Conservation (phyloP, 108 stramenopile genomes). For the Skeletonema costatum region DNA sequence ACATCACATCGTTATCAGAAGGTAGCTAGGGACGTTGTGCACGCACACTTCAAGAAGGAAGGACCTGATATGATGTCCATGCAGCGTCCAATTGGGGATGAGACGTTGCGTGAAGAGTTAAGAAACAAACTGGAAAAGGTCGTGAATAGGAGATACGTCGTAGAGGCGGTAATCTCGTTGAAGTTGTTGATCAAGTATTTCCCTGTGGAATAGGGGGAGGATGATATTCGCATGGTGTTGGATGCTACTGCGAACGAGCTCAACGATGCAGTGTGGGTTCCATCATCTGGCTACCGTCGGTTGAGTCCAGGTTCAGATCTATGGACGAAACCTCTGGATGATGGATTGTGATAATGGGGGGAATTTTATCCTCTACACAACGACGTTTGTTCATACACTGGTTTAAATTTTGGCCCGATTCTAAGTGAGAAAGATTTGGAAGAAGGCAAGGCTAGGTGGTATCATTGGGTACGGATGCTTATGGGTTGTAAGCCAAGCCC, state of each 20-base stretch:
- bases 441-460: conserved; percentile 10
- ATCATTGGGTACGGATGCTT: conserved; percentile 27
- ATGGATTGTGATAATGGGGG: conserved; percentile 47
- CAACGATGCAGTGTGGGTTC: conserved; percentile 37
- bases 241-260: too few species aligned
- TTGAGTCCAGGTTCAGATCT: conserved; percentile 14
- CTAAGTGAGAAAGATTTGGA: neutral
- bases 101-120: neutral
- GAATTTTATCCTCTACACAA: conserved; percentile 46
- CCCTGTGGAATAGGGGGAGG: too few species aligned
- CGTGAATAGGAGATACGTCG: too few species aligned
- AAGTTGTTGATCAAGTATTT: too few species aligned
- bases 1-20: neutral
- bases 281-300: conserved; percentile 49
- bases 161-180: too few species aligned
- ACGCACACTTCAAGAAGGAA: neutral
- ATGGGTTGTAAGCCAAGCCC: conserved; percentile 54
- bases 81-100: too few species aligned
- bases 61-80: neutral
- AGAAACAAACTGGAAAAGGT: conserved; percentile 24
- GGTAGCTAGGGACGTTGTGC: conserved; percentile 13
- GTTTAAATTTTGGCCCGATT: conserved; percentile 34
- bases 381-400: conserved; percentile 16
- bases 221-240: too few species aligned
- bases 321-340: conserved; percentile 13